phyloP scores from a whole-genome alignment of 164 flowering plant genomes.

The Vitis cinerea region DNA sequence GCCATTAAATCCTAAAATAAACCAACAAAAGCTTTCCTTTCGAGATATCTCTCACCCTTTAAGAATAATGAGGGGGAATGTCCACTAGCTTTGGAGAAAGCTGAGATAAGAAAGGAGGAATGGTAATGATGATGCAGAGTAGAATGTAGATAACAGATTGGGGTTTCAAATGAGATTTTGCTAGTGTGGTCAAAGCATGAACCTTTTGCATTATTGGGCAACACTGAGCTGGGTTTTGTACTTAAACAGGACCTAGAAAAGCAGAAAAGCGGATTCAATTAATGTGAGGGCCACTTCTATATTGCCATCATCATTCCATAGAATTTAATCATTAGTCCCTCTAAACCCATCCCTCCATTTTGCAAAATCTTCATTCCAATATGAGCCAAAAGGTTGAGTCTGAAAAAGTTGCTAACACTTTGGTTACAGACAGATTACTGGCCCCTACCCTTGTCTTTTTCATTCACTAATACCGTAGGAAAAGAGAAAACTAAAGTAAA shows the following conservation, averaged over 20 bases:
- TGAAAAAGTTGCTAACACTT: constrained; percentile 24
- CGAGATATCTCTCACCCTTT: constrained; percentile 23
- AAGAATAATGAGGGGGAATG: constrained; percentile 41
- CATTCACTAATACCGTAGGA: constrained; percentile 9
- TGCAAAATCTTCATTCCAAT: constrained; percentile 29
- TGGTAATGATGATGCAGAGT: constrained; percentile 43
- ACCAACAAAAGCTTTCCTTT: constrained; percentile 12
- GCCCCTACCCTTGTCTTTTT: constrained; percentile 24
- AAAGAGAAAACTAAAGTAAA: constrained; percentile 6
- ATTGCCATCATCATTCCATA: constrained; percentile 20
- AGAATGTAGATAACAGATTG: constrained; percentile 26
- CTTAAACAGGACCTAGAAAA: constrained; percentile 20
- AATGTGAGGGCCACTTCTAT: constrained; percentile 12
- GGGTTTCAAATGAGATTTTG: constrained; percentile 7
- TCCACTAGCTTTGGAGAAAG: constrained; percentile 43
- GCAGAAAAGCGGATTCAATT: constrained; percentile 20
- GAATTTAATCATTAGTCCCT: constrained; percentile 22
- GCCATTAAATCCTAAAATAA: constrained; percentile 17
- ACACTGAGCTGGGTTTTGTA: constrained; percentile 38
- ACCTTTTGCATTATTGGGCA: constrained; percentile 50
- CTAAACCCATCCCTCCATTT: constrained; percentile 24
- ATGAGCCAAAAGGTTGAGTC: constrained; percentile 20
- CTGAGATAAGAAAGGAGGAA: constrained; percentile 17
- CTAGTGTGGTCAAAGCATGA: constrained; percentile 38
- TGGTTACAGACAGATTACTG: constrained; percentile 26